A percentile compares a stretch with the other conserved stretches of the same genome.
Conservation (phyloP, 2,329 filamentous ascomycete genomes). For the Colletotrichum sp. region DNA sequence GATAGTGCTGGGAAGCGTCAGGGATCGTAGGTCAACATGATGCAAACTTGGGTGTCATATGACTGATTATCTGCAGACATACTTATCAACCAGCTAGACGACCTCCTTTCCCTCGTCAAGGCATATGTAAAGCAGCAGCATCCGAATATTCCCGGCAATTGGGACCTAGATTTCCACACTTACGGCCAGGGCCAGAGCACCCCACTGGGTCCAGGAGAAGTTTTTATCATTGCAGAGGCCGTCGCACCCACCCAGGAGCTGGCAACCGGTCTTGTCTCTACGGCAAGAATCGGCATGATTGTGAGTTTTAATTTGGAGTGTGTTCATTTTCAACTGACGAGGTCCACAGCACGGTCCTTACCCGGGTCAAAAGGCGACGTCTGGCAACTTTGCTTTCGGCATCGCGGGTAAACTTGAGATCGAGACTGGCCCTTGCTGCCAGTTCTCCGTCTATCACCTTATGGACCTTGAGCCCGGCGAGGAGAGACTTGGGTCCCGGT, state of each 20-base stretch:
- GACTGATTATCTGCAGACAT: background rate
- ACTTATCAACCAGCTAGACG: background rate
- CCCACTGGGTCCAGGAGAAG: conserved; percentile 29
- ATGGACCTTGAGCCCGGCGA: background rate
- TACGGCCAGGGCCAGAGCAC: background rate
- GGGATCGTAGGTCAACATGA: background rate
- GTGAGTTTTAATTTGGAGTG: background rate
- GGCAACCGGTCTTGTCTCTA: conserved; percentile 39
- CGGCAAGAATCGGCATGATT: conserved; percentile 32
- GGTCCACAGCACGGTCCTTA: background rate
- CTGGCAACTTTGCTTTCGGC: background rate
- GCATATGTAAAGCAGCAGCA: background rate
- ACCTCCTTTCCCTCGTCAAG: background rate
- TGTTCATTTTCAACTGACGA: background rate
- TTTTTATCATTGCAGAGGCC: conserved; percentile 53
- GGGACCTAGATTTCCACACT: background rate
- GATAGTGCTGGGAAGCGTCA: background rate
- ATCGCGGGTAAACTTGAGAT: background rate
- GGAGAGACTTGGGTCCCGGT: background rate
- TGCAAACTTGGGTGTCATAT: background rate
- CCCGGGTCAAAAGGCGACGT: background rate
- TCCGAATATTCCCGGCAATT: background rate
- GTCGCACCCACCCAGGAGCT: conserved; percentile 48
- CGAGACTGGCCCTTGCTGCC: background rate
- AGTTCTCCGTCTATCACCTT: background rate